Conservation (phyloP, 441 rosid genomes). For the Pelargonium citronellum region DNA sequence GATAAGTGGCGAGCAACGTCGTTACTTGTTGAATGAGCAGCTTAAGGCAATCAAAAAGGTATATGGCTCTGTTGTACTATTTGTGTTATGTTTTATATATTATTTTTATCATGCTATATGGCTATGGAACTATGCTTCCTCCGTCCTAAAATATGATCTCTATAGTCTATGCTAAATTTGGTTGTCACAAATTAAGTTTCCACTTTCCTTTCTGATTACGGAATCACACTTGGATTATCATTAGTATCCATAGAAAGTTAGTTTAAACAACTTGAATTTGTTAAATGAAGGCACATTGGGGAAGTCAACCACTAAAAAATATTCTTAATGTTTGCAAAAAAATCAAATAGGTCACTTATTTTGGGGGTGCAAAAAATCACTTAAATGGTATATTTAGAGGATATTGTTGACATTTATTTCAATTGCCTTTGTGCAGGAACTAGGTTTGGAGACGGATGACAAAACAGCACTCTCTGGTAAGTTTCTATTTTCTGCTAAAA, state of each 20-base stretch:
- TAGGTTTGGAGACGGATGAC: constrained; percentile 81
- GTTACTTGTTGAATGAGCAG: constrained; percentile 94
- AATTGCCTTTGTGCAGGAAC: constrained; percentile 49
- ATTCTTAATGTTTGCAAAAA: neutral
- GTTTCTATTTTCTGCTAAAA: constrained; percentile 22
- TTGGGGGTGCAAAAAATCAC: neutral
- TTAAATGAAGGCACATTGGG: neutral
- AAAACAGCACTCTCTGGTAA: constrained; percentile 77
- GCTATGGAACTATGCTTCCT: neutral
- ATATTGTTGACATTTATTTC: constrained; percentile 22
- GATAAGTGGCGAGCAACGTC: constrained; percentile 96
- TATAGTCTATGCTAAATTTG: neutral
- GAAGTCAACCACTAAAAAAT: neutral
- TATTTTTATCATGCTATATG: neutral
- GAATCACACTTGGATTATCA: neutral
- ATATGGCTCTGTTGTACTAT: constrained; percentile 16
- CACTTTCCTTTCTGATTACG: neutral
- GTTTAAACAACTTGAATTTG: neutral
- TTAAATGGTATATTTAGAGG: neutral
- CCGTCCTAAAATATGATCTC: neutral
- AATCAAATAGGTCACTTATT: neutral
- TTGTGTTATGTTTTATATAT: constrained; percentile 5
- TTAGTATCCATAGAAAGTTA: neutral
- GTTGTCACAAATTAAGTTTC: neutral
- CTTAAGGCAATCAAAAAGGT: constrained; percentile 99